These are phyloP conservation scores for Oryza officinalis DNA, from an alignment of 176 grass and related monocot species.

Conservation along the genomic window DNA sequence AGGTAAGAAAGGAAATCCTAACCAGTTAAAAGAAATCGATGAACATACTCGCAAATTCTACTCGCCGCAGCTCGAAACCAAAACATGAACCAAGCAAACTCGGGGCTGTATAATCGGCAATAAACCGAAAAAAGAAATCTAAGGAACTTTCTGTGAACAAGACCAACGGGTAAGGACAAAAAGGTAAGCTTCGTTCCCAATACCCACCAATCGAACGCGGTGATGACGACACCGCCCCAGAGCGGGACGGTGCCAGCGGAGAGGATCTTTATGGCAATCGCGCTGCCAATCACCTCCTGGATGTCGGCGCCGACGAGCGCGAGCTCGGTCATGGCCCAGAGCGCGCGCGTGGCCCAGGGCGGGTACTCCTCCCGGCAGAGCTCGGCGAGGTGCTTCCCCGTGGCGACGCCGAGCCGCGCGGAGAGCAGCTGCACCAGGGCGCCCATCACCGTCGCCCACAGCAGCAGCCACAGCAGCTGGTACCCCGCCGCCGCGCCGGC, in stretches of 20 bases:
- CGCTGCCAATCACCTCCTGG: slow-evolving; percentile 94
- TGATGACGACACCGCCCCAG: slow-evolving; percentile 87
- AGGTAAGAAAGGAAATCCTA: background rate
- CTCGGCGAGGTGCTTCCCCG: slow-evolving; percentile 83
- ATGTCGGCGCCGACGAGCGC: slow-evolving; percentile 88
- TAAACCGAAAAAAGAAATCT: background rate
- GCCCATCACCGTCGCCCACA: slow-evolving; percentile 89
- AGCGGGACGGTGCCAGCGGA: slow-evolving; percentile 70
- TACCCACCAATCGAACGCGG: slow-evolving; percentile 74
- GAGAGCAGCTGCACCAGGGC: slow-evolving; percentile 78
- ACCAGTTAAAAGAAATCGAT: background rate
- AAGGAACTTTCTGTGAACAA: background rate
- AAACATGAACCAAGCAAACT: background rate
- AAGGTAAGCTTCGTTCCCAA: background rate
- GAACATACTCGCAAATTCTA: slow-evolving; percentile 23
- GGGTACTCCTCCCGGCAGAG: slow-evolving; percentile 89
- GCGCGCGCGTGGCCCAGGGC: slow-evolving; percentile 57
- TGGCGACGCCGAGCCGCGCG: slow-evolving; percentile 80
- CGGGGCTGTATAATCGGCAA: background rate
- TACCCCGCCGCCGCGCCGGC: slow-evolving; percentile 80
- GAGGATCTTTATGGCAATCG: slow-evolving; percentile 91
- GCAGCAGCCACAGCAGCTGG: slow-evolving; percentile 84
- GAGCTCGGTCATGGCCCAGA: slow-evolving; percentile 89
- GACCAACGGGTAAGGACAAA: background rate
- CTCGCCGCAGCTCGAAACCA: background rate